Evolutionary conservation across 306 rosid species (phyloP).

Genomic region (Gastrolobium bilobum): DNA sequence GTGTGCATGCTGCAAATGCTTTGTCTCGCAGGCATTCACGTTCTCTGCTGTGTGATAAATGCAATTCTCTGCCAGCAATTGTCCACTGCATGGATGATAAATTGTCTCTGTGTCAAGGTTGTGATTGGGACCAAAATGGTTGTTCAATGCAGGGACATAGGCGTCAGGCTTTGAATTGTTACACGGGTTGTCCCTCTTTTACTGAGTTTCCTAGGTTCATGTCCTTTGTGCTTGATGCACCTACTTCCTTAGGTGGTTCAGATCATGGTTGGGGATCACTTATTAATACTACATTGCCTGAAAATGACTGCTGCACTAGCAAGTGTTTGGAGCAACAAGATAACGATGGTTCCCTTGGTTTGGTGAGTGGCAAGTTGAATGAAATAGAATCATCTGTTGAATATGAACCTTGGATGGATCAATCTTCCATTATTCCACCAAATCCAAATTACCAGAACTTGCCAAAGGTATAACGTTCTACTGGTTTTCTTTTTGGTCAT

Average conservation of each 20-base stretch:
- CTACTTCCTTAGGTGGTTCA: constrained; percentile 39
- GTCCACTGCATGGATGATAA: constrained; percentile 66
- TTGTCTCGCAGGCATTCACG: constrained; percentile 71
- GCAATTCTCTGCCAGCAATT: constrained; percentile 67
- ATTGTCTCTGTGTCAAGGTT: constrained; percentile 61
- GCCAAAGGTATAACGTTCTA: constrained; percentile 63
- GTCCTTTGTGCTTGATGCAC: constrained; percentile 55
- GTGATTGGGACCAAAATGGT: constrained; percentile 61
- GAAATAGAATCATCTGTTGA: constrained; percentile 51
- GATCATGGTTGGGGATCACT: constrained; percentile 44
- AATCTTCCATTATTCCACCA: constrained; percentile 49
- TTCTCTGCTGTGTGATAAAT: constrained; percentile 70
- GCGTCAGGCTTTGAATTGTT: constrained; percentile 48
- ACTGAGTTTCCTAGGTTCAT: constrained; percentile 59
- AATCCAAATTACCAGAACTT: constrained; percentile 49
- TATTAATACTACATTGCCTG: constrained; percentile 38
- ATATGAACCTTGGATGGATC: constrained; percentile 62
- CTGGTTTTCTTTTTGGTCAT: constrained; percentile 31
- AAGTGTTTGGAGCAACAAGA: constrained; percentile 52
- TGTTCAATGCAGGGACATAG: constrained; percentile 61
- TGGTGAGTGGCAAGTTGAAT: constrained; percentile 47
- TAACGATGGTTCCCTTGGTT: constrained; percentile 53
- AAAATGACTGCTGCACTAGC: constrained; percentile 44
- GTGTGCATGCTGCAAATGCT: constrained; percentile 77
- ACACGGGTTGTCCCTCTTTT: constrained; percentile 67